phyloP scores from a whole-genome alignment of 2,329 filamentous ascomycete species.

The Apiospora saccharicola region DNA sequence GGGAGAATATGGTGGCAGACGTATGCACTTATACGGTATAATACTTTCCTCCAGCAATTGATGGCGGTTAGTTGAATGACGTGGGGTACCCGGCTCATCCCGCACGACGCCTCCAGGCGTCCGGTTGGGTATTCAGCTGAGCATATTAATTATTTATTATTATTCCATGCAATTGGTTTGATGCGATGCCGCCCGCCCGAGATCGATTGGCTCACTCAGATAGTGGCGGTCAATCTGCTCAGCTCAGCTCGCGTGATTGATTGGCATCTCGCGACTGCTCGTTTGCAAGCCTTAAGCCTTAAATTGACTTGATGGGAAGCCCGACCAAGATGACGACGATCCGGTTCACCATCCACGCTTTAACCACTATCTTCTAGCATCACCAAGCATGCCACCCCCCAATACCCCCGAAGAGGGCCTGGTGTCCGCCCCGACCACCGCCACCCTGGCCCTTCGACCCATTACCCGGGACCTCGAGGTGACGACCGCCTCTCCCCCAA shows the following conservation, averaged over 20 bases:
- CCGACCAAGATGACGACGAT: neutral
- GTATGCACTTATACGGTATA: neutral
- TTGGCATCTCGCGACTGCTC: neutral
- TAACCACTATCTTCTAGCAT: neutral
- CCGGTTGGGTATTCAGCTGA: conserved; percentile 10
- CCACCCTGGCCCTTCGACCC: conserved; percentile 38
- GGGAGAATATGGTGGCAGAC: neutral
- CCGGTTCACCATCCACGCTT: neutral
- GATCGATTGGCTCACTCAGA: neutral
- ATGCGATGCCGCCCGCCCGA: conserved; percentile 2
- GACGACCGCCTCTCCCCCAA: neutral
- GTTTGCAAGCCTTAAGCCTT: neutral
- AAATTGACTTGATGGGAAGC: neutral
- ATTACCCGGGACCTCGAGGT: conserved; percentile 32
- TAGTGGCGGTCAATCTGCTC: conserved; percentile 16
- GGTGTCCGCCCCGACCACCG: conserved; percentile 25
- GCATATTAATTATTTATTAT: neutral
- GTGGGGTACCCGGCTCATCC: conserved; percentile 19
- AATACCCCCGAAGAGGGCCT: conserved; percentile 46
- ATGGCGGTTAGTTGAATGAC: neutral
- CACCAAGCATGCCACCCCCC: conserved; percentile 43
- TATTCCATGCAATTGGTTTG: neutral
- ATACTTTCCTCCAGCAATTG: neutral
- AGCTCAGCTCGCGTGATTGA: conserved; percentile 6
- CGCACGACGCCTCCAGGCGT: neutral